phyloP scores from a whole-genome alignment of 345 rosid genomes.

The Crucihimalaya himalaica region DNA sequence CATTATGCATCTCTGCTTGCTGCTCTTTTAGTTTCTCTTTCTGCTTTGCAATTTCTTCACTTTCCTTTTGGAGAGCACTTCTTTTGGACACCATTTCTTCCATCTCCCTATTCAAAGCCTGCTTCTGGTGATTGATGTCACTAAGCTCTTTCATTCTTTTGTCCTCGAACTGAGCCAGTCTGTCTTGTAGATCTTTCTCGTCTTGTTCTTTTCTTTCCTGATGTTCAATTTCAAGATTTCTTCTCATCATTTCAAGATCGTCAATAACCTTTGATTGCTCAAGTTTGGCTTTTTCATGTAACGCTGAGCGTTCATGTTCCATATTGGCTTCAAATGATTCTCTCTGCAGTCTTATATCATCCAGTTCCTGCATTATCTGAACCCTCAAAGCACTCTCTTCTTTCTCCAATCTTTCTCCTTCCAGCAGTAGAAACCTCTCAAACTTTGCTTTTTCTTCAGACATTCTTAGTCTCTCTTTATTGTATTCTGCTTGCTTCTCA shows the following conservation, averaged over 20 bases:
- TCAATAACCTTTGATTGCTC: conserved; percentile 58
- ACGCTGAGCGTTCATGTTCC: conserved; percentile 57
- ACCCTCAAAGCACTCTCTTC: conserved; percentile 57
- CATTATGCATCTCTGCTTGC: conserved; percentile 67
- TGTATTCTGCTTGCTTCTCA: conserved; percentile 61
- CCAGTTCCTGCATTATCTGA: conserved; percentile 52
- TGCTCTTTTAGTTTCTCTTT: conserved; percentile 59
- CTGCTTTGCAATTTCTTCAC: conserved; percentile 53
- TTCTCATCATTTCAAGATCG: conserved; percentile 63
- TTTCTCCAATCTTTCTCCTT: conserved; percentile 59
- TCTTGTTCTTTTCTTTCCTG: conserved; percentile 53
- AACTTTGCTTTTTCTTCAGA: conserved; percentile 57
- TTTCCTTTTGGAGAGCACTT: conserved; percentile 55
- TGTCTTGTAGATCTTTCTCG: conserved; percentile 57
- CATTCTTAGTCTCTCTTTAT: conserved; percentile 45
- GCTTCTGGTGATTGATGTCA: conserved; percentile 50
- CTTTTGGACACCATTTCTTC: conserved; percentile 56
- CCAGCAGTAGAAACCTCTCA: conserved; percentile 47
- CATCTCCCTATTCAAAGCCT: conserved; percentile 54
- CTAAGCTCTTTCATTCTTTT: conserved; percentile 53
- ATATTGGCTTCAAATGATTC: conserved; percentile 68
- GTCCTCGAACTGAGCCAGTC: conserved; percentile 50
- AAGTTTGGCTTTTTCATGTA: conserved; percentile 54
- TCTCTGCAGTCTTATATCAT: conserved; percentile 59
- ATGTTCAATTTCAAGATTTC: conserved; percentile 48